Conservation (phyloP, 805 yeast species). For the Metschnikowia rubicola region DNA sequence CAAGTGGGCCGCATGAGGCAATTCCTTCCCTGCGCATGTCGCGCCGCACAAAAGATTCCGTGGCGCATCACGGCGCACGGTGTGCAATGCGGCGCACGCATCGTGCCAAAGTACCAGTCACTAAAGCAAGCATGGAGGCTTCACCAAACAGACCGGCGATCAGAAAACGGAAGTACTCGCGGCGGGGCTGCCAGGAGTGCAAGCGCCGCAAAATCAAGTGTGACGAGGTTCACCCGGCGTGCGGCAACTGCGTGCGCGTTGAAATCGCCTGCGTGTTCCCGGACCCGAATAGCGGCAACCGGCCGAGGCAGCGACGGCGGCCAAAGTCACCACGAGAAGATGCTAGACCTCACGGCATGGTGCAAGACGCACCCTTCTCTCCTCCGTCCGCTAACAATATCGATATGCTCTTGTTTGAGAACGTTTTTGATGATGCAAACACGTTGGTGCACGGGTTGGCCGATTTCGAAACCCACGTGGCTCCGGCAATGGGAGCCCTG, state of each 20-base stretch:
- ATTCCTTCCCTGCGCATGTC: not conserved
- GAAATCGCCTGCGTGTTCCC: constrained; percentile 14
- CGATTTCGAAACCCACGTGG: constrained; percentile 15
- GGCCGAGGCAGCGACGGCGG: constrained; percentile 7
- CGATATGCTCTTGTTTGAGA: constrained; percentile 17
- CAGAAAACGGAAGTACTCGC: constrained; percentile 18
- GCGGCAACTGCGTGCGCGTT: constrained; percentile 17
- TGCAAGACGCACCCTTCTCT: not conserved
- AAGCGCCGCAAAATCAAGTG: constrained; percentile 21
- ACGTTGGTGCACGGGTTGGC: constrained; percentile 17
- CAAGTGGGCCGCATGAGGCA: constrained; percentile 1
- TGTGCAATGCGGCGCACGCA: constrained; percentile 2
- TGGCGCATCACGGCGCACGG: constrained; percentile 7
- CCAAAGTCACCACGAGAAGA: not conserved
- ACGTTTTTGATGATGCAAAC: constrained; percentile 20
- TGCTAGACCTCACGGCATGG: not conserved
- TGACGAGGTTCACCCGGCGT: constrained; percentile 17
- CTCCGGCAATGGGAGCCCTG: not conserved
- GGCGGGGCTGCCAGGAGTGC: constrained; percentile 20
- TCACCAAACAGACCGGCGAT: constrained; percentile 5
- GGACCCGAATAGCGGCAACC: constrained; percentile 9
- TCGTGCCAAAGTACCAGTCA: not conserved
- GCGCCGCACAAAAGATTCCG: constrained; percentile 1
- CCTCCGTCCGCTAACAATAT: not conserved
- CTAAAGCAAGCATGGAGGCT: constrained; percentile 1